Evolutionary conservation across 2,329 filamentous ascomycete species (phyloP).

Genomic region (Biscogniauxia marginata): DNA sequence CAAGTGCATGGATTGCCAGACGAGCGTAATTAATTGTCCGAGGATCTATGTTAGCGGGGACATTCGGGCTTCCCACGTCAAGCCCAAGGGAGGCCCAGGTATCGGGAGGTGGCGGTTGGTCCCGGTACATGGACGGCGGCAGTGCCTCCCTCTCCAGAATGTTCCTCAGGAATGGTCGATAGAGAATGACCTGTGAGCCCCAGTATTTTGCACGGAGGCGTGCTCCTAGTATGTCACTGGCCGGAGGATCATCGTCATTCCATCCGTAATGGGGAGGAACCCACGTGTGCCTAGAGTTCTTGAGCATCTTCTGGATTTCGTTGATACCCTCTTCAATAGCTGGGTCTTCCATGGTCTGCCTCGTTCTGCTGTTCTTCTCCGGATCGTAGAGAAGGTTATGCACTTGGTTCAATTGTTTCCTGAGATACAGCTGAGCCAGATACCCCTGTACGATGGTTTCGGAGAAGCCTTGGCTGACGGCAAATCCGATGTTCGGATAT

Average conservation of each 20-base stretch:
- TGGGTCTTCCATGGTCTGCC: constrained; percentile 16
- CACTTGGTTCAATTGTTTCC: constrained; percentile 63
- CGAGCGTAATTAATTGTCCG: constrained; percentile 55
- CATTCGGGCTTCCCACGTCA: constrained; percentile 11
- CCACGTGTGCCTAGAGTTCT: constrained; percentile 44
- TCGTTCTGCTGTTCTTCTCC: constrained; percentile 27
- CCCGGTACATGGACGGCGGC: constrained; percentile 20
- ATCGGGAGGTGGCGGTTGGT: constrained; percentile 14
- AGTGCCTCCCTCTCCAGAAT: constrained; percentile 45
- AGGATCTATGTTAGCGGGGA: constrained; percentile 39
- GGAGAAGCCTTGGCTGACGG: constrained; percentile 44
- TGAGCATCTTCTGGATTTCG: constrained; percentile 47
- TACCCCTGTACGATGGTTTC: constrained; percentile 57
- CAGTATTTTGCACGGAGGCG: constrained; percentile 92
- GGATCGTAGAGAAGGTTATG: constrained; percentile 56
- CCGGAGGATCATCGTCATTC: constrained; percentile 66
- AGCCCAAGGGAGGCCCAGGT: constrained; percentile 8
- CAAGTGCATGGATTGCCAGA: constrained; percentile 69
- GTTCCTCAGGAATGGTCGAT: constrained; percentile 69
- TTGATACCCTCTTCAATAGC: constrained; percentile 40
- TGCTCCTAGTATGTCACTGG: constrained; percentile 75
- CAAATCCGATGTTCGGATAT: constrained; percentile 57
- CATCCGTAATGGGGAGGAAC: constrained; percentile 54
- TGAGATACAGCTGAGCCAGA: constrained; percentile 60
- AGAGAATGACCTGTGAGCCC: constrained; percentile 85